These are phyloP conservation scores for Penstemon eatonii DNA, from an alignment of 257 asterid genomes.

Conservation along the genomic window DNA sequence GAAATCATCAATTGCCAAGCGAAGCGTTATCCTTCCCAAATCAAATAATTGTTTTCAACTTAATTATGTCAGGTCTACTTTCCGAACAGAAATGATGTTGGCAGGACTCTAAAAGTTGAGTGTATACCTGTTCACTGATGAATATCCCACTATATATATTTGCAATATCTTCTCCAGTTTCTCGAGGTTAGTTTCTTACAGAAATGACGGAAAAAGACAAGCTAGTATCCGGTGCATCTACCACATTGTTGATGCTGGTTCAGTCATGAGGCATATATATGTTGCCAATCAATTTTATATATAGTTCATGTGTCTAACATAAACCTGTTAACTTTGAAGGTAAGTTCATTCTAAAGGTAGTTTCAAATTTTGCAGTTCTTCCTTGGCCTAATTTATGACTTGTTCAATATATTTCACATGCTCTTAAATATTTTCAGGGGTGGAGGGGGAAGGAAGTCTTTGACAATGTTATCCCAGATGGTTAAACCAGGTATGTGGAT, in stretches of 20 bases:
- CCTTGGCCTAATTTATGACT: constrained; percentile 21
- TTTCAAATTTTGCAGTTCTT: constrained; percentile 18
- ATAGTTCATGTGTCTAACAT: constrained; percentile 10
- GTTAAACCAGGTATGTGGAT: constrained; percentile 63
- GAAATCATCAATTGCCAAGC: constrained; percentile 71
- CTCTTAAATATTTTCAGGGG: constrained; percentile 55
- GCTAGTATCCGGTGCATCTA: background rate
- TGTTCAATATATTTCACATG: constrained; percentile 13
- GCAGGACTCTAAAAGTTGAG: constrained; percentile 83
- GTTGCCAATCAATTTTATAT: background rate
- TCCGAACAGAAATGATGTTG: constrained; percentile 74
- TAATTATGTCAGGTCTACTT: constrained; percentile 64
- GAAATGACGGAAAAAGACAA: constrained; percentile 11
- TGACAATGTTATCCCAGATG: constrained; percentile 61
- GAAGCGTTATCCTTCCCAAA: constrained; percentile 89
- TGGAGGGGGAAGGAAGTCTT: constrained; percentile 86
- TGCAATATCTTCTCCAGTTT: constrained; percentile 84
- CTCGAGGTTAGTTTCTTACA: constrained; percentile 57
- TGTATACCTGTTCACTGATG: constrained; percentile 64
- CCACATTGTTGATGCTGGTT: background rate
- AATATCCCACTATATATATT: constrained; percentile 62
- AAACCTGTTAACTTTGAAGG: constrained; percentile 93
- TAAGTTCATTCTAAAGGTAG: constrained; percentile 31
- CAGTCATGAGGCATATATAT: background rate
- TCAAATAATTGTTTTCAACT: constrained; percentile 16